A percentile compares a stretch with the other conserved stretches of the same genome.
These are phyloP conservation scores for Astragalus glycyphyllos DNA, from an alignment of 306 rosid species.

Conservation along the genomic window DNA sequence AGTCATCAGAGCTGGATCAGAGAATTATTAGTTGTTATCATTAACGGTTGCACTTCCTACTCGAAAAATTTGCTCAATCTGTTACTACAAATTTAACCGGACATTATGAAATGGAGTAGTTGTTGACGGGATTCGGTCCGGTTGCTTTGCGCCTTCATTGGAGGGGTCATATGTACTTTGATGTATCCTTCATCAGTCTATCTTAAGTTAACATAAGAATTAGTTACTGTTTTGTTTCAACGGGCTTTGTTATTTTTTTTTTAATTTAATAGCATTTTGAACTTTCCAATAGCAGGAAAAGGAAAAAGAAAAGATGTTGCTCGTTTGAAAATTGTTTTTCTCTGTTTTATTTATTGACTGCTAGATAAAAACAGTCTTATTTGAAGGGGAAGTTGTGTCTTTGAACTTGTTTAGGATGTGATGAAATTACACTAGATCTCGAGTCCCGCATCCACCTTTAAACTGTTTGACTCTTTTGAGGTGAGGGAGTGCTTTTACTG, in stretches of 20 bases:
- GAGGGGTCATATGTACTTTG: background rate
- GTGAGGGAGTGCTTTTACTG: background rate
- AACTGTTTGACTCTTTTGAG: background rate
- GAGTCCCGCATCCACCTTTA: background rate
- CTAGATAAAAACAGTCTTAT: background rate
- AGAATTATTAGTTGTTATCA: constrained; percentile 17
- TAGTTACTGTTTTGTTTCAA: background rate
- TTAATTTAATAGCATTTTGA: background rate
- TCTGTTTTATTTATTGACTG: background rate
- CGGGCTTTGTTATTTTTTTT: too few relatives aligned
- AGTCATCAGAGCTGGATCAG: constrained; percentile 10
- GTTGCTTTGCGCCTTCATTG: constrained; percentile 13
- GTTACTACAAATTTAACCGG: background rate
- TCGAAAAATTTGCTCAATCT: background rate
- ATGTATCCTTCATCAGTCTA: background rate
- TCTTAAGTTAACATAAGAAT: background rate
- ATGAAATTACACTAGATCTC: background rate
- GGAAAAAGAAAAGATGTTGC: background rate
- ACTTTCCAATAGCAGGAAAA: background rate
- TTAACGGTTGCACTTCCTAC: constrained; percentile 12
- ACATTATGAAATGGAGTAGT: background rate
- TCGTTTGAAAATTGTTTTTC: background rate
- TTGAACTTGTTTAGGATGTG: background rate
- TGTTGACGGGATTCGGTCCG: background rate
- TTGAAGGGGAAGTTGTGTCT: background rate